Evolutionary conservation across 2,329 filamentous ascomycete species (phyloP), one percentile per base, ranked within the genome.

Genomic region (Xylaria sp.): DNA sequence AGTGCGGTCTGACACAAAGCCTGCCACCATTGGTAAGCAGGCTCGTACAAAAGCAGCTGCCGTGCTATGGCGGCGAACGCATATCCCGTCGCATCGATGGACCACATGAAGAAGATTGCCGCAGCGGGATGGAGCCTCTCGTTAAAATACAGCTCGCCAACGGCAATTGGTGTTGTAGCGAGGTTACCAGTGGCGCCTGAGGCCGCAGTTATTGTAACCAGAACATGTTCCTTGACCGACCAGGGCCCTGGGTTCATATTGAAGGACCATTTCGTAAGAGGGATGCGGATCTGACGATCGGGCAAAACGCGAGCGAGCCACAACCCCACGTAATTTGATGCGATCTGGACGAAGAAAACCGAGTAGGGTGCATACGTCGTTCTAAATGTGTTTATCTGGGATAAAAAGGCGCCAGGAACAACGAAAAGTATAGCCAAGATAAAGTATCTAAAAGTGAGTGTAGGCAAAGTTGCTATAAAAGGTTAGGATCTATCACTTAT

Each of bases 321-420:
- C 36, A 82, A 78, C 1, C 86, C 86, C 12, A 83, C 80, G 64
- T 87, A 87, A 72, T 87, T 86, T 55, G 82, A 85, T 0, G 85
- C 85, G 58, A 88, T 86, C 71, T 87, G 85, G 36, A 89, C 87
- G 68, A 90, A 89, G 75, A 89, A 89, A 56, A 89, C 83, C 0
- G 86, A 87, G 73, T 89, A 90, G 0, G 84, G 83, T 0, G 86
- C 85, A 50, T 82, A 83, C 0, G 87, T 89, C 1, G 87, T 89
- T 52, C 87, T 82, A 72, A 83, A 89, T 57, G 83, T 81, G 68
- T 83, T 84, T 82, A 88, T 84, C 72, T 86, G 83, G 5, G 84
- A 86, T 2, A 89, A 74, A 70, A 89, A 86, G 1, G 87, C 87
- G 2, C 87, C 87, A 0, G 87, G 86, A 0, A 83, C 80, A 52